phyloP scores from a whole-genome alignment of 2,329 filamentous ascomycete genomes.

The Aureobasidium sp. region DNA sequence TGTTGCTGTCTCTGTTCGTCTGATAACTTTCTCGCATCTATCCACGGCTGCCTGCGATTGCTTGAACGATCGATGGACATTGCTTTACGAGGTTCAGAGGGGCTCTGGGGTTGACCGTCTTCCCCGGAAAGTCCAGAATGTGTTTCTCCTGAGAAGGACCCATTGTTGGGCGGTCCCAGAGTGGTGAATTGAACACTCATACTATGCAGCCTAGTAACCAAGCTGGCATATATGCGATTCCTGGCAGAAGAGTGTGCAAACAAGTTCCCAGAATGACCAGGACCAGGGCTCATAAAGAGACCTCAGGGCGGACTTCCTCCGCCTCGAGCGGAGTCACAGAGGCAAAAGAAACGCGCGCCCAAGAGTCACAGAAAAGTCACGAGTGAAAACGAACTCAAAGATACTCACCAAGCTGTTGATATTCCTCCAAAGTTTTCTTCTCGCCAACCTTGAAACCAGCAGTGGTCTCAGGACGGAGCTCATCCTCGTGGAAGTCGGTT shows the following conservation, averaged over 20 bases:
- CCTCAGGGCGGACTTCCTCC: not conserved
- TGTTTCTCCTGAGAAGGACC: not conserved
- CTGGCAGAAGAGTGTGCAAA: not conserved
- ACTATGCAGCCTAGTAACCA: not conserved
- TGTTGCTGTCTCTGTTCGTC: constrained; percentile 6
- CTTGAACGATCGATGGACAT: not conserved
- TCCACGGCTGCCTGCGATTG: constrained; percentile 9
- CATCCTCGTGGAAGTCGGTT: constrained; percentile 53
- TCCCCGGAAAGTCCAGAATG: not conserved
- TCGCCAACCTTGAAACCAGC: constrained; percentile 97
- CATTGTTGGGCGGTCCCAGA: not conserved
- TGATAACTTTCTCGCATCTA: constrained; percentile 11
- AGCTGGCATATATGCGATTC: not conserved
- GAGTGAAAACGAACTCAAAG: constrained; percentile 2
- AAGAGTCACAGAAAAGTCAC: not conserved
- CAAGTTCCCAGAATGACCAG: not conserved
- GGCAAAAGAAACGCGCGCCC: not conserved
- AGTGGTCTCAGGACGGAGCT: constrained; percentile 79
- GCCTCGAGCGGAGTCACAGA: not conserved
- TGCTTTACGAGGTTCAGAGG: not conserved
- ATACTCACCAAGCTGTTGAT: constrained; percentile 66
- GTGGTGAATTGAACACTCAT: not conserved
- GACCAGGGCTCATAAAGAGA: not conserved
- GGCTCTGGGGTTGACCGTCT: not conserved
- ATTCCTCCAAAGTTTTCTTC: constrained; percentile 96